Evolutionary conservation across 305 asterid species (phyloP), one percentile per base, ranked within the genome.

Genomic region (Fraxinus sp.): DNA sequence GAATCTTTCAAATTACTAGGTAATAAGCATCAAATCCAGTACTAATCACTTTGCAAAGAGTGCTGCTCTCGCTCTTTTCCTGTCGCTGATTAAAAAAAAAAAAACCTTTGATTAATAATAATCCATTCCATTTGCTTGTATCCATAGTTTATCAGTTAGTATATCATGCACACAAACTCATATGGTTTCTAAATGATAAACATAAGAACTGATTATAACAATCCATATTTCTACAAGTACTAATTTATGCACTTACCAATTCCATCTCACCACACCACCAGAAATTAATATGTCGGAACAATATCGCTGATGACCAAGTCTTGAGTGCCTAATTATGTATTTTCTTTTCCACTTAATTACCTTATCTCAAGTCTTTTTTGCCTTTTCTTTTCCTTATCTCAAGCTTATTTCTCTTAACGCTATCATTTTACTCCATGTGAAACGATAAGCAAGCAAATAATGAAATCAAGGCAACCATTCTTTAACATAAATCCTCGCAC

Each of bases 111-210:
- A 59, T 5, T 14, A 66, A 37, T 46, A 70, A 77, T 36, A 74
- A 37, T 35, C 14, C 74, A 37, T 81, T 49, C 72, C 66, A 55
- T 30, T 68, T 68, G 76, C 55, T 20, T 22, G 46, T 46, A 82
- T 57, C 33, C 70, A 30, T n/a, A n/a, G 13, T 73, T 55, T n/a
- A 16, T 55, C 66, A n/a, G 24, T 52, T 14, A 10, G 20, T 57
- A 52, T 22, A 6, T 11, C 39, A 72, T 44, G 36, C 71, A 26
- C n/a, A 26, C 18, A 3, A 68, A 68, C 74, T 68, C 74, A 66
- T 11, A 22, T 26, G 30, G 9, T 22, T 35, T 24, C 73, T 24
- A 64, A 64, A 24, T 64, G 26, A 64, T 64, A 26, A 66, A 66
- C 73, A 66, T 66, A 3, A 22, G 73, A 66, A 3, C 9, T 28